Base-by-base conservation (phyloP, 2,329 filamentous ascomycete genomes). In the Ophiostoma perfectum region DNA sequence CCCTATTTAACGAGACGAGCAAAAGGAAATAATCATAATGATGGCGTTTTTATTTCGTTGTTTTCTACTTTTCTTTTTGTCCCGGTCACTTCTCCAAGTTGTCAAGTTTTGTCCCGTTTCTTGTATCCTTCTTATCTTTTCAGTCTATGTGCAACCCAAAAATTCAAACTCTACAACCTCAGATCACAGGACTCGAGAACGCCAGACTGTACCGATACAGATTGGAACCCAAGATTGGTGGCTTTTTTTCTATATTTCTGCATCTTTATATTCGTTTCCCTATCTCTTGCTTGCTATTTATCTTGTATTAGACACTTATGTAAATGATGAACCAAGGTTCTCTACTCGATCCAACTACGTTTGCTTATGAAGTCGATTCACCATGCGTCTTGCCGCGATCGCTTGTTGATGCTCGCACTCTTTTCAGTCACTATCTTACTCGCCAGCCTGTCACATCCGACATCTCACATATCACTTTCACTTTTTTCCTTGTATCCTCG, bases 1-100 rank as follows among this genome's bases (percentile, higher is more conserved):
- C 42, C 42, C 36, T 16, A n/a, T 44, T 52, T 55, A 63, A 67
- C 63, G 65, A 66, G 64, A 70, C 18, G 58, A 69, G 55, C 38
- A 68, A 68, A 58, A 66, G 47, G 45, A 69, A 66, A 70, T 62
- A 70, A 64, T 69, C 60, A 69, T 70, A 66, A 70, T 68, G 66
- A 70, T 68, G 69, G 69, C 69, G 66, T 68, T 70, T 69, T 45
- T 64, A 47, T 63, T 52, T 64, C 52, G 14, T 65, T 55, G 47
- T 41, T n/a, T 64, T 55, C 44, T 52, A 27, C 16, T 39, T 2
- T 58, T 47, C 5, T 52, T 55, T 42, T 41, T 39, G 27, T 27
- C 27, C 27, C 27, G 27, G 27, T 5, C 14, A 38, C 38, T 45
- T 7, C 27, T 18, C 8, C 55, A 60, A 60, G 16, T 64, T n/a